These are phyloP conservation scores for Periconia sp. DNA, from an alignment of 2,329 filamentous ascomycete species.

Conservation along the genomic window DNA sequence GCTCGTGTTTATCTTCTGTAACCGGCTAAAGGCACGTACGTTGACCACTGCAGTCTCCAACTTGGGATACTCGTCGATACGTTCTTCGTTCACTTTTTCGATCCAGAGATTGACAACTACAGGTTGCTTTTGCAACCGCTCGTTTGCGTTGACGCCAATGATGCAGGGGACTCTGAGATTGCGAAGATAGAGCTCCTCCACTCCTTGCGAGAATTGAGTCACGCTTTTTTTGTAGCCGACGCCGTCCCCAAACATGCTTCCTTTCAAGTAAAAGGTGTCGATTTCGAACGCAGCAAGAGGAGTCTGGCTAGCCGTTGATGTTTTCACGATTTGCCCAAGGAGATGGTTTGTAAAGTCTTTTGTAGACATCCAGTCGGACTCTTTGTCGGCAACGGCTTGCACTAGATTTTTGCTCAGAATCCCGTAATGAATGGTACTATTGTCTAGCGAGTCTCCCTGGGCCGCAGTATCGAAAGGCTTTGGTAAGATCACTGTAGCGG, in stretches of 20 bases:
- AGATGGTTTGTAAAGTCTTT: conserved; percentile 14
- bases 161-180: conserved; percentile 66
- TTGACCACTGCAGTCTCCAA: conserved; percentile 64
- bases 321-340: conserved; percentile 1
- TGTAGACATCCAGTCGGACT: conserved; percentile 26
- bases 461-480: conserved; percentile 61
- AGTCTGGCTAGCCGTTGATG: conserved; percentile 23
- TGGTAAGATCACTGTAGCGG: conserved; percentile 60
- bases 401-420: conserved; percentile 65
- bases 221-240: conserved; percentile 46
- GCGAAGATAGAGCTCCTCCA: conserved; percentile 52
- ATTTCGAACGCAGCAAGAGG: conserved; percentile 50
- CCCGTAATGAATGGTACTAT: conserved; percentile 77
- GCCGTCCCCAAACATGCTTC: conserved; percentile 65
- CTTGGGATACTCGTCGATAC: conserved; percentile 55
- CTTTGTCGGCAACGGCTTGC: neutral
- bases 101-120: conserved; percentile 65
- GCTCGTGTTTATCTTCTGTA: neutral
- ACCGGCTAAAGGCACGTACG: conserved; percentile 47
- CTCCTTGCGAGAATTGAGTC: neutral
- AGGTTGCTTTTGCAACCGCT: conserved; percentile 66
- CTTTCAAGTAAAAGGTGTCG: conserved; percentile 65
- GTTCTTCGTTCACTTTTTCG: conserved; percentile 50
- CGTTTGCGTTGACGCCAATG: conserved; percentile 73
- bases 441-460: conserved; percentile 60